Evolutionary conservation across 805 yeast species (phyloP), one percentile per base, ranked within the genome.

Genomic region (Myxozyma monticola): DNA sequence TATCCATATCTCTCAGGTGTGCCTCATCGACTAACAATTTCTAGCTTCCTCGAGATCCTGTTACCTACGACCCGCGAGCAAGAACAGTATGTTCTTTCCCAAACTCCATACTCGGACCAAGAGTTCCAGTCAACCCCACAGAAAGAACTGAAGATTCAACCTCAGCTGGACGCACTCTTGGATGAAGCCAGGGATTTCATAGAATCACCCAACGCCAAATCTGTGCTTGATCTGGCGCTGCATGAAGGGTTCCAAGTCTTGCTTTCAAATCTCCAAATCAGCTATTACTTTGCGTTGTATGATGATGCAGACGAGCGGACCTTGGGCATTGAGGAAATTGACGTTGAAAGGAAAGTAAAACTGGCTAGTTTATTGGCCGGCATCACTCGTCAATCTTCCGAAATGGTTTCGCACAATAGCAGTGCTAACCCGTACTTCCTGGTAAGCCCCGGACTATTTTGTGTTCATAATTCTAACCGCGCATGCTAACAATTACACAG

Each of bases 331-430:
- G 73, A 35, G 55, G 69, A 26, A 68, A 71, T 47, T 67, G 79
- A 43, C 60, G 78, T 26, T 67, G 28, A 20, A 20, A 43, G 42
- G 28, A 37, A 37, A 12, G 68, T 73, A 60, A 81, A 78, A 70
- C 73, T 88, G 46, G 96, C 95, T 1, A 78, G 80, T 24, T 73
- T 84, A 35, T 71, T 88, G 51, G 91, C 91, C 1, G 80, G 77
- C 41, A 73, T 84, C 31, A 77, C 88, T 1, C 77, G 81, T 47
- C 90, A 84, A 62, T 78, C 85, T 31, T 78, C 73, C 39, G 72
- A 74, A 14, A 69, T 84, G 62, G 76, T 76, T 39, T 34, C 36
- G 2, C 8, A 28, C 17, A 29, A 20, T 18, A 76, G 73, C 41
- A 66, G 70, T 15, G 62, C 68, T 8, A 74, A 75, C 53, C 78